A percentile compares a stretch with the other conserved stretches of the same genome.
These are phyloP conservation scores for Arachis monticola DNA, from an alignment of 331 rosid species.

Conservation along the genomic window DNA sequence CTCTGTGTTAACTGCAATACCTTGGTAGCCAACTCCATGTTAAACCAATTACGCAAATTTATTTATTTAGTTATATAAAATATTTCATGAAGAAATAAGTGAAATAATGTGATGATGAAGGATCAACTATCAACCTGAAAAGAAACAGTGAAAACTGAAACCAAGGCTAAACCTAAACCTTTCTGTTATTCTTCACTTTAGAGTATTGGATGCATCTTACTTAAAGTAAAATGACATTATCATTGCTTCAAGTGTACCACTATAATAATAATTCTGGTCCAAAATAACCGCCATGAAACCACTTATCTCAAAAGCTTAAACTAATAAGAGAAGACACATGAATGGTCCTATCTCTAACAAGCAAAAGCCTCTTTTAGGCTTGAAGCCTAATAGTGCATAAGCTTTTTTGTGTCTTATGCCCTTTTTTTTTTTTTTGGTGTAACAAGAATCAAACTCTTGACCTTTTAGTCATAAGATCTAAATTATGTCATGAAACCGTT, in stretches of 20 bases:
- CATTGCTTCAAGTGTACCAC: not conserved
- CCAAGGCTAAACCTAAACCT: too few species aligned
- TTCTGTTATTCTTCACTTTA: not conserved
- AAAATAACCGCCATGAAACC: not conserved
- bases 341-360: too few species aligned
- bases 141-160: not conserved
- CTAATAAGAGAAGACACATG: too few species aligned
- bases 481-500: too few species aligned
- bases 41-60: constrained; percentile 1
- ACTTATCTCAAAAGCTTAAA: too few species aligned
- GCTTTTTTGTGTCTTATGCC: too few species aligned
- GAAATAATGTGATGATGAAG: not conserved
- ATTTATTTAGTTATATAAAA: not conserved
- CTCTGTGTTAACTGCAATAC: not conserved
- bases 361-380: too few species aligned
- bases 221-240: not conserved
- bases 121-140: not conserved
- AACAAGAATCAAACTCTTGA: too few species aligned
- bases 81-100: not conserved
- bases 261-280: not conserved
- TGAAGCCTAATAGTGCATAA: too few species aligned
- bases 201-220: not conserved
- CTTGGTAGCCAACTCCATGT: constrained; percentile 5
- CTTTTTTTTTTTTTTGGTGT: too few species aligned
- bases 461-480: too few species aligned